Evolutionary conservation across 306 rosid species (phyloP), one percentile per base, ranked within the genome.

Genomic region (Dryas alaskensis): DNA sequence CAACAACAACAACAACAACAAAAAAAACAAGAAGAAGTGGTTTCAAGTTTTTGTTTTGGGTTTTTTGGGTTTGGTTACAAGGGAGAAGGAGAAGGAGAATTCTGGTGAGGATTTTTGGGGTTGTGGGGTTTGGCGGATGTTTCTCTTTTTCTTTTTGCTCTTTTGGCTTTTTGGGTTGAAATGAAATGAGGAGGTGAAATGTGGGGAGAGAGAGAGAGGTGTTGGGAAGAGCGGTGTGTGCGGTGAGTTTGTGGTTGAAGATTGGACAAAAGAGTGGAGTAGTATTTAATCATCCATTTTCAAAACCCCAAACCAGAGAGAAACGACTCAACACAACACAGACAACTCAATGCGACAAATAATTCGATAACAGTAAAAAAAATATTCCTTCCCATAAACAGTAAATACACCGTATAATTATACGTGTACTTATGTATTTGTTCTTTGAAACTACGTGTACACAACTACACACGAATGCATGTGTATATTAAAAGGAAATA

Each of bases 331-430:
- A 27, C 14, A 2, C 13, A 59, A 7, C 44, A 40, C 12, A 0
- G 72, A 49, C 60, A 68, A 50, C 72, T 27, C 60, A 10, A 50
- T 7, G 47, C 59, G 72, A 68, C 72, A 37, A 69, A n/a, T 16
- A 14, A 7, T 6, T 8, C 73, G 73, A 47, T 39, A 31, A 51
- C 5, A 39, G 37, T 42, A 39, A 45, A 31, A 42, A 10, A 27
- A 59, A 68, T 10, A 64, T 4, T 4, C 17, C 10, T 5, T 17
- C 8, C 16, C n/a, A 11, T 16, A 40, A 40, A 62, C 48, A 7
- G 67, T 62, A 47, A 37, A 68, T 50, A 37, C 47, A 60, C 3
- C 47, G 60, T 68, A 31, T 8, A 5, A 5, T 40, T 6, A 31
- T 31, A 31, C 37, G 37, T 40, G 5, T n/a, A 40, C 44, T 14